Evolutionary conservation across 2,329 filamentous ascomycete genomes (phyloP), one percentile per base, ranked within the genome.

Genomic region (Diaporthe velutina): DNA sequence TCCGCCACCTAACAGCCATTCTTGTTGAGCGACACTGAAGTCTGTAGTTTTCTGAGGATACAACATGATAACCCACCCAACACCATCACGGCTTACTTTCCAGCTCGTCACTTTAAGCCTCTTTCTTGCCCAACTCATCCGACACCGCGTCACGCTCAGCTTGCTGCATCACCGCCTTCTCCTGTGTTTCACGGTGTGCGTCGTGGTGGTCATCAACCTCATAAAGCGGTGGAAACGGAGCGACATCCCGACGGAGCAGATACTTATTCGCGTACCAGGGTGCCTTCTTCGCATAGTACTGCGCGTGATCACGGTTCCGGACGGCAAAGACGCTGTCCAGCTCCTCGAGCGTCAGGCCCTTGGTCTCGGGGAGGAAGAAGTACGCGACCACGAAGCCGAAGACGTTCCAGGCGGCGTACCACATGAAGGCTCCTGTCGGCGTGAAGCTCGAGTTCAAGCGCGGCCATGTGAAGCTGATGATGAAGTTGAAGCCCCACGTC

Each of bases 281-380:
- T 17, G 61, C 61, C 42, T 66, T 66, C 42, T 66, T 66, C 10
- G 42, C 61, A 25, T 66, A 66, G 10, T 66, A 66, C 7, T 50
- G 42, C 19, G 42, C 42, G 19, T 66, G 61, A 25, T 66, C 61
- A 50, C 42, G 61, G 12, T 66, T 66, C 0, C 61, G 61, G 10
- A 66, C 61, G 19, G 61, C 42, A 33, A 66, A 66, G 6, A 66
- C 61, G 42, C 9, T 50, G 77, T 93, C 91, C 50, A 93, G 83
- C 80, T 91, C 89, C 80, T 90, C 88, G 15, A 88, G 81, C 3
- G 89, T 90, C 45, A 86, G 85, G 78, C 89, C 88, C 81, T 91
- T 92, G 22, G 90, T 92, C 80, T 92, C 90, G 0, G 89, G 89
- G 5, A 91, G 82, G 79, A 85, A 87, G 33, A 90, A 82, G 80